These are phyloP conservation scores for Vicia sativa DNA, from an alignment of 306 rosid genomes.

Conservation along the genomic window DNA sequence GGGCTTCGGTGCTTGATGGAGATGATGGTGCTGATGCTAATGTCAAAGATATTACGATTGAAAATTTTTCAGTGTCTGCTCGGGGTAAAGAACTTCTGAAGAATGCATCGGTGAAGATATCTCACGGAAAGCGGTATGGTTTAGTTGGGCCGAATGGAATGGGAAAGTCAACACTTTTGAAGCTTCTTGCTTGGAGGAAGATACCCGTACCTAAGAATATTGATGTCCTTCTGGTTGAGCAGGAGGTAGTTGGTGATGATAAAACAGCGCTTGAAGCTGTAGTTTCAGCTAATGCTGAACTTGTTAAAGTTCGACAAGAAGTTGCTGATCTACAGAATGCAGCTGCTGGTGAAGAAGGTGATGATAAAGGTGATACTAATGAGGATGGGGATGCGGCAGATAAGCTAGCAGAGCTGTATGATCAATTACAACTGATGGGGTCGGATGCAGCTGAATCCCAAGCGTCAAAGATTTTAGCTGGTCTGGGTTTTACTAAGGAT, in stretches of 20 bases:
- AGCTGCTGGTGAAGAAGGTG: conserved; percentile 34
- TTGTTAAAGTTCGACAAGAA: conserved; percentile 62
- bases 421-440: conserved; percentile 60
- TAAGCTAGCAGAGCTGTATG: conserved; percentile 70
- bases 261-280: conserved; percentile 69
- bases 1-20: conserved; percentile 30
- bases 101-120: conserved; percentile 40
- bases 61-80: conserved; percentile 28
- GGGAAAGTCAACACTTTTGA: conserved; percentile 78
- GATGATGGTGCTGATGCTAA: conserved; percentile 26
- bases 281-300: conserved; percentile 77
- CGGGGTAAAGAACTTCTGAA: conserved; percentile 33
- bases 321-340: conserved; percentile 59
- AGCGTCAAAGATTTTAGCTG: conserved; percentile 82
- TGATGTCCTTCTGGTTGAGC: conserved; percentile 82
- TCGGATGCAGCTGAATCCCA: conserved; percentile 80
- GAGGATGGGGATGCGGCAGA: conserved; percentile 60
- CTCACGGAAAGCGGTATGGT: conserved; percentile 73
- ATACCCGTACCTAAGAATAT: conserved; percentile 81
- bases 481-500: conserved; percentile 75
- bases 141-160: conserved; percentile 74
- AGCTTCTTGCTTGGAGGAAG: conserved; percentile 91
- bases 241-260: conserved; percentile 79
- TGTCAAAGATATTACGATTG: conserved; percentile 26
- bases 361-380: not conserved